A percentile compares a stretch with the other conserved stretches of the same genome.
Conservation (phyloP, 495 filamentous ascomycete genomes). For the Podospora comata region DNA sequence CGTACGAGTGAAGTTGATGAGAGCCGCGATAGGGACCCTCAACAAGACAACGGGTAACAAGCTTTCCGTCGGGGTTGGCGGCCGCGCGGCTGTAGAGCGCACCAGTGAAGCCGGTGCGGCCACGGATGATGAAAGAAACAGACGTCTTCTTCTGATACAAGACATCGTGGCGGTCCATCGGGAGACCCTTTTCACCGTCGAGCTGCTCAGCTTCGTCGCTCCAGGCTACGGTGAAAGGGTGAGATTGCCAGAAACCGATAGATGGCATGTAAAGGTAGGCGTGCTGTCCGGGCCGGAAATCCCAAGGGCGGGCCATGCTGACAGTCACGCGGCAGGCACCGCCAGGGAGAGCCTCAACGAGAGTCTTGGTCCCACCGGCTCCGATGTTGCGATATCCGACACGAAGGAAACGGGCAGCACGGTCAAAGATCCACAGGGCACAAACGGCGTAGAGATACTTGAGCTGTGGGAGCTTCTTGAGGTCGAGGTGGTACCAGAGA, state of each 20-base stretch:
- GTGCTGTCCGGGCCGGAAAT: slow-evolving; percentile 71
- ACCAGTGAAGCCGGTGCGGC: slow-evolving; percentile 79
- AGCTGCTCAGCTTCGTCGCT: slow-evolving; percentile 52
- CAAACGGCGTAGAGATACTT: slow-evolving; percentile 60
- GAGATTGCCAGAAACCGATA: slow-evolving; percentile 66
- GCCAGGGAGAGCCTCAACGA: slow-evolving; percentile 62
- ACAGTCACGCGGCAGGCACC: slow-evolving; percentile 68
- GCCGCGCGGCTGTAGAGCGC: slow-evolving; percentile 67
- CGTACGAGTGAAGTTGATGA: slow-evolving; percentile 68
- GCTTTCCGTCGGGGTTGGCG: slow-evolving; percentile 53
- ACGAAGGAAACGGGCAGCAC: slow-evolving; percentile 51
- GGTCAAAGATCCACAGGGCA: slow-evolving; percentile 64
- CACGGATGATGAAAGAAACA: slow-evolving; percentile 75
- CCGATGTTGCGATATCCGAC: slow-evolving; percentile 69
- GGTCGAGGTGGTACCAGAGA: slow-evolving; percentile 65
- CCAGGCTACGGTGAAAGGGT: slow-evolving; percentile 67
- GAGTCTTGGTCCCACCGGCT: slow-evolving; percentile 52
- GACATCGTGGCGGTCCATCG: slow-evolving; percentile 56
- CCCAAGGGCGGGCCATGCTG: slow-evolving; percentile 71
- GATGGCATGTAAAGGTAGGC: slow-evolving; percentile 78
- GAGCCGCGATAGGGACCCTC: slow-evolving; percentile 82
- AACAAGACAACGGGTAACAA: slow-evolving; percentile 61
- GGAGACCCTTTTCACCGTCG: slow-evolving; percentile 47
- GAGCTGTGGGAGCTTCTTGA: slow-evolving; percentile 58
- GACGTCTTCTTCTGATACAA: slow-evolving; percentile 57